Base-by-base conservation (phyloP, 1,139 yeast genomes). In the Yamadazyma pseudoaaseri region DNA sequence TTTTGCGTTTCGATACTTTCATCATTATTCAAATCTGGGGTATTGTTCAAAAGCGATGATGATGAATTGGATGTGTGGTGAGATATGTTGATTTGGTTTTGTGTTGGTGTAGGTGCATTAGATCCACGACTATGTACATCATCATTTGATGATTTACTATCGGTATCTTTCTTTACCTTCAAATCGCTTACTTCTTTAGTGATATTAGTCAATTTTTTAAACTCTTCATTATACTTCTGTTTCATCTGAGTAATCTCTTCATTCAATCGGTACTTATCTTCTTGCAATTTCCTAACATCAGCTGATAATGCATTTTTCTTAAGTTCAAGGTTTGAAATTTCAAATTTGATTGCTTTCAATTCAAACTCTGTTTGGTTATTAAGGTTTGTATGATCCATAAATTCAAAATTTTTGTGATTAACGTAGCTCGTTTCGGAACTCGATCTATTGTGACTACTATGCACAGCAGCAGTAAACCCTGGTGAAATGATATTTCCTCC, bases 1-100 rank as follows among this genome's bases (percentile, higher is more conserved):
- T 63, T 65, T 36, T 66, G 70, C 1, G 73, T 56, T 33, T 69
- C 74, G 2, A 51, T 52, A 10, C 47, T 48, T n/a, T 65, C 70
- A 4, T 61, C 70, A 16, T 43, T 45, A 2, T 23, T 16, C 8
- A 29, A 17, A 6, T 38, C 47, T 6, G 43, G 36, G 7, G 37
- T 27, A 22, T 27, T 30, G 20, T 34, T 33, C 21, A 38, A 17
- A 27, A 42, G 30, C 9, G 50, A 39, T 4, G 50, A 44, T 17
- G 49, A 39, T 15, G 46, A 36, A 17, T 43, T 41, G 2, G 37
- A 34, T 1, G 41, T 16, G 11, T 35, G 42, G 15, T 39, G 38
- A 3, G 41, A 31, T n/a, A 34, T 29, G n/a, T n/a, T n/a, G 14
- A 23, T 7, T 20, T 29, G 25, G 11, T 27, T 14, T 15, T 26